Percentiles rank a stretch among this genome's conserved stretches.
phyloP scores from a whole-genome alignment of 2,329 filamentous ascomycete species.

The Aphanoascus verrucosus region DNA sequence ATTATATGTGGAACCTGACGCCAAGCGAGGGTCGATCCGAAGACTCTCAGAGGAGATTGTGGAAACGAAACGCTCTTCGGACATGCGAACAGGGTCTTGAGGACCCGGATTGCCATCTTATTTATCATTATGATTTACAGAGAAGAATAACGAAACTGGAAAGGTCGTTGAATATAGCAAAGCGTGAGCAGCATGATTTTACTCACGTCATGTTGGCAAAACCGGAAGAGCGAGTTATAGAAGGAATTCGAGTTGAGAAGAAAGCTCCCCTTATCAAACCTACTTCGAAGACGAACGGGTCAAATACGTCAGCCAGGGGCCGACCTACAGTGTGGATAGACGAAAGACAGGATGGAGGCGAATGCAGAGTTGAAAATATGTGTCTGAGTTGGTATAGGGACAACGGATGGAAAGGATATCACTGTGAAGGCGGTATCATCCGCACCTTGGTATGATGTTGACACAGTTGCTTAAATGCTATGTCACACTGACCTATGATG shows the following conservation, averaged over 20 bases:
- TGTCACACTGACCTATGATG: background rate
- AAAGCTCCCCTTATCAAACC: slow-evolving; percentile 26
- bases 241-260: slow-evolving; percentile 67
- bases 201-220: slow-evolving; percentile 68
- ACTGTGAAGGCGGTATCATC: slow-evolving; percentile 81
- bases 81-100: slow-evolving; percentile 84
- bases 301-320: slow-evolving; percentile 23
- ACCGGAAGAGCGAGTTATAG: slow-evolving; percentile 61
- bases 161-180: slow-evolving; percentile 67
- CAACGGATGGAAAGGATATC: slow-evolving; percentile 87
- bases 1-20: slow-evolving; percentile 67
- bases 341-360: slow-evolving; percentile 53
- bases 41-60: slow-evolving; percentile 65
- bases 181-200: slow-evolving; percentile 85
- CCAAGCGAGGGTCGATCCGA: slow-evolving; percentile 39
- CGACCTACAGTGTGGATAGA: slow-evolving; percentile 76
- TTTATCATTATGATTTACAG: slow-evolving; percentile 88
- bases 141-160: slow-evolving; percentile 90
- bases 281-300: slow-evolving; percentile 12
- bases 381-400: slow-evolving; percentile 75
- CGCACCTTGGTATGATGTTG: slow-evolving; percentile 54
- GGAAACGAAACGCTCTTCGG: slow-evolving; percentile 61
- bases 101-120: slow-evolving; percentile 79
- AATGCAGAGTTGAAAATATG: slow-evolving; percentile 89
- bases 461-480: background rate